Evolutionary conservation across 2,329 filamentous ascomycete species (phyloP), one percentile per base, ranked within the genome.

Genomic region (Fusarium luffae): DNA sequence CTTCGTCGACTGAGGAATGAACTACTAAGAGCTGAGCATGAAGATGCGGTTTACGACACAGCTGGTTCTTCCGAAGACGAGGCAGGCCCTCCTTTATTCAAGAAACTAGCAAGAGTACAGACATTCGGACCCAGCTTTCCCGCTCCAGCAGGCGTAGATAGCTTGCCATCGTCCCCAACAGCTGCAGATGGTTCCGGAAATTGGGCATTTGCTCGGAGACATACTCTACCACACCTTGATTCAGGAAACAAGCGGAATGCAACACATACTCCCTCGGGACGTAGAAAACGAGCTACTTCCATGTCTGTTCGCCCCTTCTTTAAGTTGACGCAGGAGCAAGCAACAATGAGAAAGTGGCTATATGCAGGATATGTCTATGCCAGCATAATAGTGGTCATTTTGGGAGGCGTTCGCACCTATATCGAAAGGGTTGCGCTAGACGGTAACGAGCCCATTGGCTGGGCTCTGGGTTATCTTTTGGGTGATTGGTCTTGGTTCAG

Each of bases 391-490:
- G 74, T 82, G 1, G 87, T 93, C 32, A 88, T 97, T 54, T 80
- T 97, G 5, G 80, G 89, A 5, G 92, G 90, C 0, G 86, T 98
- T 28, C 88, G 94, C 56, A 83, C 84, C 4, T 92, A 93, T 71
- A 88, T 98, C 51, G 81, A 86, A 41, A 80, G 82, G 44, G 84
- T 87, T 66, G 94, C 93, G 16, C 84, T 99, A 3, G 76, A 85
- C 34, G 89, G 88, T 18, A 82, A 89, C 54, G 96, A 99, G 73
- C 94, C 96, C 0, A 88, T 99, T 46, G 93, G 95, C 4, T 99
- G 96, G 96, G 94, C 93, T 0, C 79, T 98, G 13, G 91, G 93
- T 3, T 99, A 99, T 78, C 82, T 98, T 4, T 88, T 98, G 66
- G 94, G 95, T 14, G 92, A 97, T 72, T 77, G 94, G 13, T 85